Evolutionary conservation across 1,139 yeast genomes (phyloP).

Genomic region (Nakaseomyces uthaithaninus): DNA sequence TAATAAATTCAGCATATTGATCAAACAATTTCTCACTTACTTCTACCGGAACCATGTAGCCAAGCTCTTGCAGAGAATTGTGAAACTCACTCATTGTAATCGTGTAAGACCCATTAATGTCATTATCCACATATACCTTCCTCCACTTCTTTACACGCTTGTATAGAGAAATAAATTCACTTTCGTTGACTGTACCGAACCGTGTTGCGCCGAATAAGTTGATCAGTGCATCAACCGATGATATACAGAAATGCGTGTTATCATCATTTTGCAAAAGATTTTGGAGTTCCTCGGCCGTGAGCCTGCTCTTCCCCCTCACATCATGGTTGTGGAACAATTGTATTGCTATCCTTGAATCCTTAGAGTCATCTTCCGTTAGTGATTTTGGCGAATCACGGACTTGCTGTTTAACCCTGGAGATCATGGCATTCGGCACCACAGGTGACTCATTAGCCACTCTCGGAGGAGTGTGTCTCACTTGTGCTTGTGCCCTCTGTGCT

Average conservation of each 20-base stretch:
- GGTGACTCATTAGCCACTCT: constrained; percentile 5
- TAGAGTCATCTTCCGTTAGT: constrained; percentile 14
- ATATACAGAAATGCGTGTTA: constrained; percentile 28
- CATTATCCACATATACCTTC: constrained; percentile 32
- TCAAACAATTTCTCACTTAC: constrained; percentile 31
- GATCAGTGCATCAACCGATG: constrained; percentile 30
- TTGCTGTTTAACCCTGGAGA: not conserved
- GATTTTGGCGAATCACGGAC: constrained; percentile 4
- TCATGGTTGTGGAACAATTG: constrained; percentile 30
- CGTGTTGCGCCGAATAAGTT: constrained; percentile 32
- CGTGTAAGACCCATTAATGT: constrained; percentile 31
- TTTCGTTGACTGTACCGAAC: constrained; percentile 30
- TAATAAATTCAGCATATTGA: constrained; percentile 30
- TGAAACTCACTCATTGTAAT: constrained; percentile 29
- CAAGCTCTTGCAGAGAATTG: constrained; percentile 31
- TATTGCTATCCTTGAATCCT: constrained; percentile 26
- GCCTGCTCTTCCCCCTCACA: constrained; percentile 24
- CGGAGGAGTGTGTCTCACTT: constrained; percentile 4
- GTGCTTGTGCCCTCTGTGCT: constrained; percentile 2
- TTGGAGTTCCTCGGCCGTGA: constrained; percentile 31
- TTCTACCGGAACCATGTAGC: constrained; percentile 31
- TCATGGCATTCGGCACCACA: constrained; percentile 2
- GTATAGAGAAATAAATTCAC: constrained; percentile 30
- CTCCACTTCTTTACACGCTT: constrained; percentile 32
- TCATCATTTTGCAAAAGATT: constrained; percentile 33